phyloP scores from a whole-genome alignment of 2,329 filamentous ascomycete genomes.

The Lachnellula cervina region DNA sequence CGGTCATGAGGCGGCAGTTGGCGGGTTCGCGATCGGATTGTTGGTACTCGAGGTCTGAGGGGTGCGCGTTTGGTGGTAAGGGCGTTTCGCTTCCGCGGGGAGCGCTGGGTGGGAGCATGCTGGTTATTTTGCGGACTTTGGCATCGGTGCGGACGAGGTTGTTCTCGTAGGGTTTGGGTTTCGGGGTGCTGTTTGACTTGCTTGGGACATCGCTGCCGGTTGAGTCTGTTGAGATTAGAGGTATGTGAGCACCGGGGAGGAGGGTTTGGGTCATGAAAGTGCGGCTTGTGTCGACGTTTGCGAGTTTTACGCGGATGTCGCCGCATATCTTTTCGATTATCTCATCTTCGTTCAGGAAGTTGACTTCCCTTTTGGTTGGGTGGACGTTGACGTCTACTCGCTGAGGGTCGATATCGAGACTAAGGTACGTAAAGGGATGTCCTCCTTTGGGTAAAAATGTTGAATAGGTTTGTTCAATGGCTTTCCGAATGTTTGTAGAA shows the following conservation, averaged over 20 bases:
- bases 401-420: conserved; percentile 84
- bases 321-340: conserved; percentile 84
- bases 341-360: conserved; percentile 96
- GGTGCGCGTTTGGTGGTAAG: conserved; percentile 18
- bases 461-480: conserved; percentile 84
- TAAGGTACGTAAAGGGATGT: conserved; percentile 90
- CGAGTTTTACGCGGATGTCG: conserved; percentile 70
- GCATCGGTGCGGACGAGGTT: conserved; percentile 88
- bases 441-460: conserved; percentile 87
- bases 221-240: conserved; percentile 25
- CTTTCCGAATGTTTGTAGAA: conserved; percentile 80
- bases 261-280: conserved; percentile 93
- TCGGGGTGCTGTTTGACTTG: conserved; percentile 37
- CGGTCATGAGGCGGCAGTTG: conserved; percentile 70
- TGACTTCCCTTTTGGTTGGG: conserved; percentile 93
- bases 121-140: conserved; percentile 87
- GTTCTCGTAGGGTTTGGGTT: conserved; percentile 69
- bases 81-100: conserved; percentile 31
- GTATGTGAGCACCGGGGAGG: conserved; percentile 60
- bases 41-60: conserved; percentile 64
- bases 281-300: conserved; percentile 85
- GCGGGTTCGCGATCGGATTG: conserved; percentile 63
- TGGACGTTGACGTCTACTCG: conserved; percentile 97
- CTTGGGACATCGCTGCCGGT: conserved; percentile 10
- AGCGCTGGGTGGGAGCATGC: conserved; percentile 70